Evolutionary conservation across 345 rosid genomes (phyloP), one percentile per base, ranked within the genome.

Genomic region (Gynandropsis gynandra): DNA sequence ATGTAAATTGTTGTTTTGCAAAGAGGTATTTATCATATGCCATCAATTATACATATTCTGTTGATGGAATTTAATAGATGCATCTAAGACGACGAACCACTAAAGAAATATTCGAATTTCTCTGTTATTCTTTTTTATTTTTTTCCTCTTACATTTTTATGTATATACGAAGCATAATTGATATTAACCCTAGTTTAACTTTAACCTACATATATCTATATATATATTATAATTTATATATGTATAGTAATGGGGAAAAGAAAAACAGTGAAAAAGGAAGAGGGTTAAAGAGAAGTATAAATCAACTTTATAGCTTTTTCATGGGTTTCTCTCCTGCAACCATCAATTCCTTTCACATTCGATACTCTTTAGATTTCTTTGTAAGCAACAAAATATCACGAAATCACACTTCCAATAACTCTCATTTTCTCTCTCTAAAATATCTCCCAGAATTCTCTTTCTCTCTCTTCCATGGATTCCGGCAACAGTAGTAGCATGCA

Each of bases 401-500:
- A 5, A 24, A 24, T 2, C 29, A 2, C 29, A 24, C 29, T 5
- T 24, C 29, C 29, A 24, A n/a, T n/a, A n/a, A n/a, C n/a, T n/a
- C 70, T 50, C 52, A 16, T 44, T 29, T 51, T 42, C 39, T 33
- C 39, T 10, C 24, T 49, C 43, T 63, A 47, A 46, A 42, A 62
- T 56, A 41, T 64, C 58, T 56, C 11, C 50, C 18, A 27, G 31
- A 46, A 27, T 9, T 46, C 62, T 24, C 11, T 13, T 1, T 45
- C 13, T 58, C 60, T 47, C 40, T 0, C 10, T n/a, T 10, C 60
- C 46, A 66, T 66, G 70, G 70, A 66, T 24, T 53, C 70, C 10
- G 70, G 70, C 27, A 59, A 66, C 39, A 66, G 70, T 54, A 66
- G 70, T 43, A 66, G 71, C 66, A 66, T 66, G 66, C 71, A 66